Evolutionary conservation across 306 rosid genomes (phyloP), one percentile per base, ranked within the genome.

Genomic region (Medicago lupulina): DNA sequence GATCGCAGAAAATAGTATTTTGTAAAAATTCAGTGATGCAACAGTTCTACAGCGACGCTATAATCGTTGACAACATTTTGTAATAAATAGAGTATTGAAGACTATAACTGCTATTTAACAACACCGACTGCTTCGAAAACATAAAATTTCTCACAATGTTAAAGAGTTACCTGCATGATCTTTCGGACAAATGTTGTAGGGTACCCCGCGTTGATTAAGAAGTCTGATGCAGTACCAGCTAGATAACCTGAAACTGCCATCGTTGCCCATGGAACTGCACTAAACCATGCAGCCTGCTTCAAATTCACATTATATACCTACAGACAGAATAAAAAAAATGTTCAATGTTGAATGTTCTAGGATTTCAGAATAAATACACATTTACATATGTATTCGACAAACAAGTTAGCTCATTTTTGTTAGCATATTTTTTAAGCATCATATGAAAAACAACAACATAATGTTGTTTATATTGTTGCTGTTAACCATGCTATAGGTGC

Each of bases 201-300:
- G 84, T 85, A 83, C 14, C 98, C 96, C 15, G 82, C 80, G 19
- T 76, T 88, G 79, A 91, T 87, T 75, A 94, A 87, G 69, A 71
- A 81, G 68, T 94, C 98, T 50, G 98, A 94, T 17, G 79, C 49
- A 55, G 84, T 57, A 72, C 98, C 98, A 1, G 97, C 98, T 75
- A 94, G 73, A 78, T 77, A 94, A 63, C 98, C 93, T 8, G 96
- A 91, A 66, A 94, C 66, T 0, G 98, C 98, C 98, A 94, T 94
- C 34, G 95, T 87, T 68, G 84, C 98, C 98, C 98, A 94, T 16
- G 98, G 98, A 89, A 88, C 85, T 0, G 97, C 98, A 63, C 98
- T 94, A 78, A 94, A 94, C 97, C 96, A 94, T 11, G 98, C 97
- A 19, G 98, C 98, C 63, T 90, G 96, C 89, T 88, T 87, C 89